Percentiles rank a stretch among this genome's conserved stretches.
phyloP scores from a whole-genome alignment of 805 yeast species.

The Wickerhamiella australiensis region DNA sequence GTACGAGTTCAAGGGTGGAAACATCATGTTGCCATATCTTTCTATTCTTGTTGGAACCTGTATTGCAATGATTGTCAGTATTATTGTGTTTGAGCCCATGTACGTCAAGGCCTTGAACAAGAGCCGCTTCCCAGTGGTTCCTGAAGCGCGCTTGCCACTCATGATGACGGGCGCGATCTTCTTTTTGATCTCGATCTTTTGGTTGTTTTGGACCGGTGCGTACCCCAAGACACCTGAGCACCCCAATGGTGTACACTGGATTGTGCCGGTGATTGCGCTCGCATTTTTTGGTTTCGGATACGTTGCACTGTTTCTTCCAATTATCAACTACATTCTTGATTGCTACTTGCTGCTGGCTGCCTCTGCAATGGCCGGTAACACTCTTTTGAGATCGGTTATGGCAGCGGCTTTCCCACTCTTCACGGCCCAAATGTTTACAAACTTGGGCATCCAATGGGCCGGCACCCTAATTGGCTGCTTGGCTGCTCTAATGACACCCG shows the following conservation, averaged over 20 bases:
- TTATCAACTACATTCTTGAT: conserved; percentile 62
- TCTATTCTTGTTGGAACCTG: conserved; percentile 61
- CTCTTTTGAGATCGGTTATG: conserved; percentile 53
- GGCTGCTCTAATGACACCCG: conserved; percentile 46
- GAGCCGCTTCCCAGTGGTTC: conserved; percentile 48
- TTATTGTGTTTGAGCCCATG: conserved; percentile 43
- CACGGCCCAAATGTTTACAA: conserved; percentile 55
- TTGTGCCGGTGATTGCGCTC: conserved; percentile 61
- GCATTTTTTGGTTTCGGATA: conserved; percentile 56
- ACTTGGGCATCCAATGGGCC: conserved; percentile 68
- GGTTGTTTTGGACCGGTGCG: conserved; percentile 84
- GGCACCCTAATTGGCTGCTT: conserved; percentile 58
- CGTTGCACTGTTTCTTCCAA: conserved; percentile 53
- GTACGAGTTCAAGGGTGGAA: conserved; percentile 49
- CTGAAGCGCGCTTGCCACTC: conserved; percentile 73
- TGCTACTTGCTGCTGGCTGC: conserved; percentile 61
- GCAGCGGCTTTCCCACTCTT: conserved; percentile 67
- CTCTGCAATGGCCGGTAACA: conserved; percentile 64
- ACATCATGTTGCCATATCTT: conserved; percentile 67
- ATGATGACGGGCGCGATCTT: conserved; percentile 58
- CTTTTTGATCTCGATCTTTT: conserved; percentile 68
- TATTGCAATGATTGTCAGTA: conserved; percentile 47
- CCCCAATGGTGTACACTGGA: conserved; percentile 50
- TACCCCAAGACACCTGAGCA: conserved; percentile 41
- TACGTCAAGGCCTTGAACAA: conserved; percentile 37